Base-by-base conservation (phyloP, 139 green algal species). In the Edaphochlamys debaryana region DNA sequence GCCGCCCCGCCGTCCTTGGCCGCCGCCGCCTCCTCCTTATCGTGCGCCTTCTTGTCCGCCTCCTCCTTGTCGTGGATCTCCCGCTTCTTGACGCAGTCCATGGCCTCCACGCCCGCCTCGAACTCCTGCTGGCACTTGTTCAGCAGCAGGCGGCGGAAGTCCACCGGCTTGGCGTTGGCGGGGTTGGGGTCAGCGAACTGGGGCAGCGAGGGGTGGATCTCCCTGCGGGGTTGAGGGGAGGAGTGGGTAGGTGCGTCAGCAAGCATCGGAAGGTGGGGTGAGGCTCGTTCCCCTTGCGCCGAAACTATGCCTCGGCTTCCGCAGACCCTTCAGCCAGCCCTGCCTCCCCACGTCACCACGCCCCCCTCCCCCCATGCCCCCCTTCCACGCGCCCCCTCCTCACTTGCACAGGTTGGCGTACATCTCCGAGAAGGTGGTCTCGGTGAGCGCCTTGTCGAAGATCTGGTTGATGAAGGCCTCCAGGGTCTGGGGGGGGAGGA, bases 391-490 rank as follows among this genome's bases (percentile, higher is more conserved):
- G n/a, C n/a, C n/a, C 62, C 23, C 1, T 17, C 56, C 79, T 71
- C 48, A 76, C 69, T 87, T 79, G 80, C 82, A 98, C 50, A 99
- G 91, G 75, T 94, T 83, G 32, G 96, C 93, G 80, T 99, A 99
- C 69, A 99, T 90, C 88, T 97, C 93, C 34, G 89, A 95, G 84
- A 99, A 99, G 38, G 94, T 97, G 29, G 94, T 94, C 93, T 99
- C 97, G 8, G 87, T 93, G n/a, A 99, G 89, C 20, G 97, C 96
- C 90, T 99, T 99, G 89, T 99, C 97, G 86, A 99, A 99, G 63
- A 99, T 94, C 86, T 96, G 92, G 85, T 95, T 89, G 79, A 98
- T 97, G 29, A 98, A 93, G 40, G 93, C 94, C 34, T 87, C 84
- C 72, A 99, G 89, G 1, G 95, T 99, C 68, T 94, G 75, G 5